Percentiles rank a stretch among this genome's conserved stretches.
Conservation (phyloP, 108 stramenopile genomes). For the Nitzschia palea region DNA sequence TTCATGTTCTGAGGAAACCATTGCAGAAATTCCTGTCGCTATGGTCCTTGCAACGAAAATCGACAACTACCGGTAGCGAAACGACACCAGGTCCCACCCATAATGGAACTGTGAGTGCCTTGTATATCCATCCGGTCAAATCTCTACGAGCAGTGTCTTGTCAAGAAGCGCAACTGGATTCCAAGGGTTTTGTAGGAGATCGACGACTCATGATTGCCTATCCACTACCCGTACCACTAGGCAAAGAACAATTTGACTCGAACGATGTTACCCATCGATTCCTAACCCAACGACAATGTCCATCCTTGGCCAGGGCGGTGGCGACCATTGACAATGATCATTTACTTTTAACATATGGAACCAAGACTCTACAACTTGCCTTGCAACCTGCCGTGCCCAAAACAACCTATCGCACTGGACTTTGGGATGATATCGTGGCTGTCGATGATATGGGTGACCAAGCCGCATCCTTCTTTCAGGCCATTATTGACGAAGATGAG, state of each 20-base stretch:
- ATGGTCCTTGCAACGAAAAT: constrained; percentile 1
- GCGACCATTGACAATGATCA: constrained; percentile 9
- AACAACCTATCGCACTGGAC: constrained; percentile 41
- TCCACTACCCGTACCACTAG: constrained; percentile 43
- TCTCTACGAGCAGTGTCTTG: constrained; percentile 65
- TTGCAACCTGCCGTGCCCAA: not conserved
- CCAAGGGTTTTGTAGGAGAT: constrained; percentile 58
- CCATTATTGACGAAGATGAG: constrained; percentile 44
- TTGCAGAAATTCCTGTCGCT: not conserved
- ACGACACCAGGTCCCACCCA: not conserved
- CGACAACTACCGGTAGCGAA: not conserved
- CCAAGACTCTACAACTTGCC: not conserved
- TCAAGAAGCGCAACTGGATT: constrained; percentile 39
- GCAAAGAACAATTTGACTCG: constrained; percentile 36
- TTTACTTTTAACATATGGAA: not conserved
- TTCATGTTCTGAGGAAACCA: not conserved
- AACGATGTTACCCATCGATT: constrained; percentile 65
- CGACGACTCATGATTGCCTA: constrained; percentile 76
- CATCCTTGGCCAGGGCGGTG: constrained; percentile 60
- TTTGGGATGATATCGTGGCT: constrained; percentile 66
- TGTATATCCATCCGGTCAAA: constrained; percentile 67
- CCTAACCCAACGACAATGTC: constrained; percentile 76
- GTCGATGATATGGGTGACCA: constrained; percentile 79
- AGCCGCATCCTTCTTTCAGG: constrained; percentile 65
- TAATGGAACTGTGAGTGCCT: constrained; percentile 26